Evolutionary conservation across 2,329 filamentous ascomycete species (phyloP).

Genomic region (Phoma sp.): DNA sequence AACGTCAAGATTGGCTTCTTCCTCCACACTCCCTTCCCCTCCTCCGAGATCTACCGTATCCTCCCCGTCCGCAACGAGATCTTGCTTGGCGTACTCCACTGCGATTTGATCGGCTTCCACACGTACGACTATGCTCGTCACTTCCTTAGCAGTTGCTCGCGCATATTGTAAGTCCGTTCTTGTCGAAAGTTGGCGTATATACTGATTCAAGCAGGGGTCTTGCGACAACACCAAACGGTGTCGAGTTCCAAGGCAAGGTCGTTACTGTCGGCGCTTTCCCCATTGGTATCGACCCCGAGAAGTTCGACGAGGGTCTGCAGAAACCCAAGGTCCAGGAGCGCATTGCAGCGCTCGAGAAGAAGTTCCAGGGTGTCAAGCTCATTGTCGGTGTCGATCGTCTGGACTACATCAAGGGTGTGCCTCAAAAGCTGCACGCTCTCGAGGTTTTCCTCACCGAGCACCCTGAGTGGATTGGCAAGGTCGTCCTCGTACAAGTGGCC

Average conservation of each 20-base stretch:
- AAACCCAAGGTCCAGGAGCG: conserved; percentile 86
- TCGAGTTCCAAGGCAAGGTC: conserved; percentile 87
- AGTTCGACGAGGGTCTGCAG: conserved; percentile 88
- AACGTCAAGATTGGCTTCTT: conserved; percentile 99
- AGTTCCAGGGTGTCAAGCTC: conserved; percentile 94
- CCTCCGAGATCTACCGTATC: conserved; percentile 95
- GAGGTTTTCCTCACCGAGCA: conserved; percentile 97
- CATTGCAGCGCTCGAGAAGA: conserved; percentile 82
- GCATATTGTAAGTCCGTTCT: conserved; percentile 71
- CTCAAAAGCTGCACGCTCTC: conserved; percentile 94
- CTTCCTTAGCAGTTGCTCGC: conserved; percentile 95
- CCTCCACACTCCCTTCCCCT: conserved; percentile 95
- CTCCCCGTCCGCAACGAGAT: conserved; percentile 90
- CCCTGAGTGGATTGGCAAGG: conserved; percentile 97
- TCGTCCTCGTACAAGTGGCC: conserved; percentile 94
- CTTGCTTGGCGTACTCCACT: conserved; percentile 85
- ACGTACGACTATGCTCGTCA: conserved; percentile 99
- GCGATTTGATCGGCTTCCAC: conserved; percentile 96
- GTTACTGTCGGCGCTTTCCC: conserved; percentile 95
- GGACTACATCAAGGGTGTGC: conserved; percentile 98
- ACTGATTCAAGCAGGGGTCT: conserved; percentile 58
- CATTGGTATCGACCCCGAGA: conserved; percentile 97
- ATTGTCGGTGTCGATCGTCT: conserved; percentile 96
- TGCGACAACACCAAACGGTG: conserved; percentile 87
- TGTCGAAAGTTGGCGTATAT: neutral